These are phyloP conservation scores for Suillus cothurnatus DNA, from an alignment of 768 basidiomycete genomes.

Conservation along the genomic window DNA sequence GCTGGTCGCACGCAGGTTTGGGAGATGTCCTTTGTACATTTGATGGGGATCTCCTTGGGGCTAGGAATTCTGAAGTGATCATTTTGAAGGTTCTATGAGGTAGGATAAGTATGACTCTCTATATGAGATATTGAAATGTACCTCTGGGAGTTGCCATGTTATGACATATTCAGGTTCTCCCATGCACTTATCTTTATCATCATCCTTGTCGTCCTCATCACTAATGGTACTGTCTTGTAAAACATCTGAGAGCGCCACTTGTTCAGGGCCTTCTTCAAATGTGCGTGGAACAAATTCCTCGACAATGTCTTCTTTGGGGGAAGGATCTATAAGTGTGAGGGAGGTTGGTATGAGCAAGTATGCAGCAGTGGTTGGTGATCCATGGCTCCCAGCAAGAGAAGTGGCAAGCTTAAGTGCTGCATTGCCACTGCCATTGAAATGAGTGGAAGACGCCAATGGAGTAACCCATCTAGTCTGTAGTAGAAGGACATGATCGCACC, in stretches of 20 bases:
- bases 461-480: slow-evolving; percentile 26
- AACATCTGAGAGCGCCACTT: neutral
- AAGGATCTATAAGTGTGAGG: neutral
- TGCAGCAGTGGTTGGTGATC: neutral
- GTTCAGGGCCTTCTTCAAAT: neutral
- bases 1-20: neutral
- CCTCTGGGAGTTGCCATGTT: slow-evolving; percentile 2
- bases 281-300: neutral
- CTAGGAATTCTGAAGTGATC: neutral
- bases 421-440: slow-evolving; percentile 13
- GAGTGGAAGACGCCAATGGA: slow-evolving; percentile 12
- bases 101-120: neutral
- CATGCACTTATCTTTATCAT: neutral
- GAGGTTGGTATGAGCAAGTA: slow-evolving; percentile 4
- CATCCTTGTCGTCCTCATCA: slow-evolving; percentile 10
- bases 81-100: neutral
- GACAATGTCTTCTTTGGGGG: neutral
- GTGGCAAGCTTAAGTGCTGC: slow-evolving; percentile 10
- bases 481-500: slow-evolving; percentile 10
- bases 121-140: neutral
- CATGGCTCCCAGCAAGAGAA: neutral
- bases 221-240: neutral
- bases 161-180: neutral
- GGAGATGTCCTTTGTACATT: neutral
- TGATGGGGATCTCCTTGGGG: neutral